Percentiles rank a stretch among this genome's conserved stretches.
Evolutionary conservation across 2,329 filamentous ascomycete genomes (phyloP).

Genomic region (Cercospora janseana): DNA sequence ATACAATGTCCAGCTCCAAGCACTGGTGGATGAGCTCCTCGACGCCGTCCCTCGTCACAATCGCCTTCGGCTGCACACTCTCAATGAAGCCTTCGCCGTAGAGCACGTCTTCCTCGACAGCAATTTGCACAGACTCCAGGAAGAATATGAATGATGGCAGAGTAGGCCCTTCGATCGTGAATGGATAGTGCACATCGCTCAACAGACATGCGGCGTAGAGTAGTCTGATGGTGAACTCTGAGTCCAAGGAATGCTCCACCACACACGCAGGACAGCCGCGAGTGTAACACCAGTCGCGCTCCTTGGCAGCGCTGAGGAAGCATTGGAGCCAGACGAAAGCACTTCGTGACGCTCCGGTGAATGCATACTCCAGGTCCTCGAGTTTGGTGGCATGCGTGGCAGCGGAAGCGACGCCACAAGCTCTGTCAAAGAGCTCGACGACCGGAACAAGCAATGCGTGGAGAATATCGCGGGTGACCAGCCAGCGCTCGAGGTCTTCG

Average conservation of each 20-base stretch:
- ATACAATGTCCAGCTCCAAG: constrained; percentile 42
- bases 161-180: constrained; percentile 36
- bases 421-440: constrained; percentile 55
- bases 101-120: constrained; percentile 44
- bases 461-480: constrained; percentile 58
- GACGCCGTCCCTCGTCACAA: constrained; percentile 44
- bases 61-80: constrained; percentile 46
- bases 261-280: constrained; percentile 55
- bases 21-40: constrained; percentile 49
- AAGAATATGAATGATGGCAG: constrained; percentile 42
- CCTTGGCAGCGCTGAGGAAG: constrained; percentile 54
- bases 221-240: constrained; percentile 49
- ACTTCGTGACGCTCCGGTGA: constrained; percentile 55
- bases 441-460: constrained; percentile 60
- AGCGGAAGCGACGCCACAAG: constrained; percentile 52
- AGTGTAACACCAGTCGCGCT: constrained; percentile 56
- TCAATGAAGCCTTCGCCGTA: constrained; percentile 47
- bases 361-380: constrained; percentile 57
- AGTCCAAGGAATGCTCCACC: constrained; percentile 45
- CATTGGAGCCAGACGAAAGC: constrained; percentile 61
- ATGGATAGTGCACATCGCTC: constrained; percentile 42
- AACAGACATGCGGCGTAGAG: constrained; percentile 50
- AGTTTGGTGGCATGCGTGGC: constrained; percentile 49
- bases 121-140: constrained; percentile 44
- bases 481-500: constrained; percentile 42